Evolutionary conservation across 225 moss, liverwort and hornwort species (phyloP).

Genomic region (Takakia lepidozioides): DNA sequence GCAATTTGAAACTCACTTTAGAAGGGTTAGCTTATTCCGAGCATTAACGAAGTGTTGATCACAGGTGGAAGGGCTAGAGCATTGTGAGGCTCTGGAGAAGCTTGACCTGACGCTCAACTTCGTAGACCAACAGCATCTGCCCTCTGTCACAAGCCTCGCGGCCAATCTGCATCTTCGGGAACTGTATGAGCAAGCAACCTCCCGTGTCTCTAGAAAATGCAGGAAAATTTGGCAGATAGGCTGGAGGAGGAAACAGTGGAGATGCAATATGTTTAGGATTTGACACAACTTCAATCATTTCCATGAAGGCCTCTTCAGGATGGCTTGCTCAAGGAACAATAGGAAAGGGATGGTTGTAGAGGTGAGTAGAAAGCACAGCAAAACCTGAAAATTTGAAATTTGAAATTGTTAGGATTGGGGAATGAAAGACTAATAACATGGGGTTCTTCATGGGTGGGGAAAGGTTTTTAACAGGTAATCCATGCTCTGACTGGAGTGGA

Average conservation of each 20-base stretch:
- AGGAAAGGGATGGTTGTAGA: too few relatives aligned
- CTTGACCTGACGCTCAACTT: constrained; percentile 90
- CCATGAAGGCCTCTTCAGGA: too few relatives aligned
- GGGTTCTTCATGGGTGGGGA: background rate
- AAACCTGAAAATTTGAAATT: background rate
- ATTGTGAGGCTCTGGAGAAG: constrained; percentile 76
- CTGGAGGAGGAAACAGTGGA: too few relatives aligned
- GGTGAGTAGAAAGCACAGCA: too few relatives aligned
- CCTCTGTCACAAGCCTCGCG: constrained; percentile 30
- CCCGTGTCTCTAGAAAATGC: too few relatives aligned
- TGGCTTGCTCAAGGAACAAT: too few relatives aligned
- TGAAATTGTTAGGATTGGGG: background rate
- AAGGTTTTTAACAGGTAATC: constrained; percentile 90
- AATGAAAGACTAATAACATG: background rate
- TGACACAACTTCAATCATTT: too few relatives aligned
- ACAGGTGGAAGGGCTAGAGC: constrained; percentile 81
- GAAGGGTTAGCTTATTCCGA: background rate
- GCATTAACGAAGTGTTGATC: background rate
- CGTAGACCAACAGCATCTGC: constrained; percentile 44
- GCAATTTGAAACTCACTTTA: background rate
- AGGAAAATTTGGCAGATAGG: too few relatives aligned
- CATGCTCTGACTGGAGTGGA: constrained; percentile 73
- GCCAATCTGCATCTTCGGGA: constrained; percentile 70
- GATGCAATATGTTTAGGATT: too few relatives aligned
- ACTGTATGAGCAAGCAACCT: constrained; percentile 60